Evolutionary conservation across 2,329 filamentous ascomycete genomes (phyloP), one percentile per base, ranked within the genome.

Genomic region (Colletotrichum theobromicola): DNA sequence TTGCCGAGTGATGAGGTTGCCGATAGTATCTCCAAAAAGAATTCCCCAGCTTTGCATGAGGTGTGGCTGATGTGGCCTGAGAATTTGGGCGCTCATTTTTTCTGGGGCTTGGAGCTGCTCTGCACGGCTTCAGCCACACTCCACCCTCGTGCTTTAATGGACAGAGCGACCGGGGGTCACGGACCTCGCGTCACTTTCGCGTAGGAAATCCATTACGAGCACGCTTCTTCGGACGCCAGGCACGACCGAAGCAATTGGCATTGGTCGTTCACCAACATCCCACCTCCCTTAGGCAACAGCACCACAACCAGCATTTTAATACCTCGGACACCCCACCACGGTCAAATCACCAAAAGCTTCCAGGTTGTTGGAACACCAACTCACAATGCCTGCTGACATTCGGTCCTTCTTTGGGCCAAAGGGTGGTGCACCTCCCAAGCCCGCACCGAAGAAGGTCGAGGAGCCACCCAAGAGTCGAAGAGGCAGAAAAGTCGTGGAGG

Each of bases 321-420:
- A 35, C 21, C 15, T 35, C 16, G 12, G 2, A 2, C 26, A 50
- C 1, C 5, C 26, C 18, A 32, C 7, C n/a, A 30, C 28, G 13
- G 35, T 4, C 15, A 7, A 12, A 21, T 5, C 24, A 13, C 16
- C 4, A 55, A 18, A 21, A 12, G 2, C 4, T 13, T 12, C 32
- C 6, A 18, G 7, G 2, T 18, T 16, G 3, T 26, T 15, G 24
- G 30, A 42, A 26, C 9, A 55, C 30, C 37, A 32, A 12, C 13
- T 72, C 75, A 77, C 78, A 76, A 98, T 98, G 95, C 92, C 95
- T 66, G 58, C 58, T 76, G 96, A 98, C 84, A 98, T 98, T 80
- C 91, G 96, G 81, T 95, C 89, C 79, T 98, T 98, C 85, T 98
- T 98, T 87, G 92, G 93, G 70, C 92, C 94, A 75, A 95, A 95